Percentiles rank a stretch among this genome's conserved stretches.
These are phyloP conservation scores for Trichothecium roseum DNA, from an alignment of 2,329 filamentous ascomycete species.

Conservation along the genomic window DNA sequence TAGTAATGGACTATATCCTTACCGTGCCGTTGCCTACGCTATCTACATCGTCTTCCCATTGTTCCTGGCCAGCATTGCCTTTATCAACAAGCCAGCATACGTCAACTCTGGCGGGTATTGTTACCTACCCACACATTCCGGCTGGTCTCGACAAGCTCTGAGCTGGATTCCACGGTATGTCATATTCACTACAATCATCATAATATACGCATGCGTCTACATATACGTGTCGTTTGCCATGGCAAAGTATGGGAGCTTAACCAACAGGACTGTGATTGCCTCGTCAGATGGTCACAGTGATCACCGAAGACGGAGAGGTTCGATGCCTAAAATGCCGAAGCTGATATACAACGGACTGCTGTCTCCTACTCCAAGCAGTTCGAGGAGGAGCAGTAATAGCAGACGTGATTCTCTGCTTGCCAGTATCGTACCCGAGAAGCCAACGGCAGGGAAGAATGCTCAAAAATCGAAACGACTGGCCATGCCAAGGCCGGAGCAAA, in stretches of 20 bases:
- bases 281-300: constrained; percentile 2
- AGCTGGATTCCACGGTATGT: constrained; percentile 67
- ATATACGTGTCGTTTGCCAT: constrained; percentile 46
- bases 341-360: constrained; percentile 22
- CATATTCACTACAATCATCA: constrained; percentile 53
- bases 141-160: constrained; percentile 59
- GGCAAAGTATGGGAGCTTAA: constrained; percentile 21
- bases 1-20: constrained; percentile 59
- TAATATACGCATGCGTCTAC: constrained; percentile 61
- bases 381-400: not conserved
- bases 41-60: constrained; percentile 48
- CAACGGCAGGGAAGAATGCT: not conserved
- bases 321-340: constrained; percentile 16
- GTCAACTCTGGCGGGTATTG: constrained; percentile 57
- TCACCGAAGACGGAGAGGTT: constrained; percentile 2
- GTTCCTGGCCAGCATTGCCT: constrained; percentile 51
- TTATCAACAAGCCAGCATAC: constrained; percentile 48
- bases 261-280: not conserved
- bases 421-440: constrained; percentile 2
- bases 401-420: constrained; percentile 7
- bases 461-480: not conserved
- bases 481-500: not conserved
- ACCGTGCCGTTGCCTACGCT: constrained; percentile 48
- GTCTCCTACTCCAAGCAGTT: constrained; percentile 11
- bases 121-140: constrained; percentile 54